These are phyloP conservation scores for Tagetes patula DNA, from an alignment of 129 eudicot genomes.

Conservation along the genomic window DNA sequence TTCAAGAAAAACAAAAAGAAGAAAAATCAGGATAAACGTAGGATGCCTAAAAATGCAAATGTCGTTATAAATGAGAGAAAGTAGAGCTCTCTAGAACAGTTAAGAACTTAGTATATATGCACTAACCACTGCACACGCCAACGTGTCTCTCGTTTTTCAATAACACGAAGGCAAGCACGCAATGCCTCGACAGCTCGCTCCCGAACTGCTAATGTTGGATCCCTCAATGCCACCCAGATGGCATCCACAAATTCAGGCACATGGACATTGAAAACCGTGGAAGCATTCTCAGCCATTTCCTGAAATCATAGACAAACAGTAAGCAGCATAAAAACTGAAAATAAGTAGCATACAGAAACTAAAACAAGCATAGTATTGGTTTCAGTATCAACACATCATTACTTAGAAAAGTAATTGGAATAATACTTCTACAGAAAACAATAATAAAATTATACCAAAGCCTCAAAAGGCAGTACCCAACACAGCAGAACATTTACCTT, in stretches of 20 bases:
- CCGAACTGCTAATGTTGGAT: constrained; percentile 80
- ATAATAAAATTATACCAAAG: not conserved
- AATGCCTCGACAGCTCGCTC: constrained; percentile 96
- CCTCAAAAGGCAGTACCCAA: constrained; percentile 7
- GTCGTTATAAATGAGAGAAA: constrained; percentile 7
- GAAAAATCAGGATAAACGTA: constrained; percentile 2
- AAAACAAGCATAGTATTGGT: constrained; percentile 14
- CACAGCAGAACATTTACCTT: constrained; percentile 52
- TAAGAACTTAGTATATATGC: not conserved
- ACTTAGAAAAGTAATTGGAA: not conserved
- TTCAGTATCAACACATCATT: constrained; percentile 11
- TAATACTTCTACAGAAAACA: constrained; percentile 5
- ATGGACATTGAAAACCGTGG: constrained; percentile 90
- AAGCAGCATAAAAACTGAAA: constrained; percentile 1
- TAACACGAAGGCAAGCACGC: constrained; percentile 98
- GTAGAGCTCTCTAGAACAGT: constrained; percentile 10
- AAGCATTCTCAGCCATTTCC: constrained; percentile 99
- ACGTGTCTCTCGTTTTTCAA: constrained; percentile 97
- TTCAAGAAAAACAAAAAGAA: constrained; percentile 8
- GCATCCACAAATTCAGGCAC: constrained; percentile 93
- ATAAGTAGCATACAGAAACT: constrained; percentile 7
- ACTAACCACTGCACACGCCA: constrained; percentile 99
- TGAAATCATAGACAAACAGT: constrained; percentile 28
- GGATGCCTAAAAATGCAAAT: constrained; percentile 18
- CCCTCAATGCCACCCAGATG: constrained; percentile 95